Base-by-base conservation (phyloP, 257 asterid genomes). In the Solanum paucissectum region DNA sequence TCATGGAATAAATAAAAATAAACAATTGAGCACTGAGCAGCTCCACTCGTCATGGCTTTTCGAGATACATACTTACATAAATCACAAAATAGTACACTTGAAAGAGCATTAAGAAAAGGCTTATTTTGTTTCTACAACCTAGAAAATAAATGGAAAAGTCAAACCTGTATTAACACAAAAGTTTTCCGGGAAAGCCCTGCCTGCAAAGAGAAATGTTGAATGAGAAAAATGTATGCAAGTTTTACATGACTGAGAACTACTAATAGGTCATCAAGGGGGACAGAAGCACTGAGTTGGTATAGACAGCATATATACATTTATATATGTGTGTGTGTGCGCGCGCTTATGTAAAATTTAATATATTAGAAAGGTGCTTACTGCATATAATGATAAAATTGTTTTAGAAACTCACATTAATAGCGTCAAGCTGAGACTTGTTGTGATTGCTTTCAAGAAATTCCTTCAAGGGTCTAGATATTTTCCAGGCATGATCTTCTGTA, bases 121-220 rank as follows among this genome's bases (percentile, higher is more conserved):
- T 12, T 82, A 38, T 11, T 82, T 49, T 18, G 25, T 82, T 32
- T 82, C 20, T 49, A 29, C 71, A 49, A 32, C 69, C 46, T 49
- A 85, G 40, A 83, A 88, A 66, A 82, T 62, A 92, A 74, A 90
- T 84, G 71, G 38, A 87, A 38, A 86, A 75, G 87, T 37, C 95
- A 90, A 91, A 97, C 99, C 99, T 97, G 99, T 89, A 97, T 97
- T 91, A 97, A 90, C 87, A 95, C 93, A 86, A 97, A 95, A 90
- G 94, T 74, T 91, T 89, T 90, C 68, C 98, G 98, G 49, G 98
- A 97, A 91, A 97, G 99, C 88, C 98, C 96, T 37, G 94, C 98
- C 99, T 97, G 98, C 93, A 92, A 90, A 88, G 71, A 68, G 73
- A 88, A 89, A 72, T 38, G 12, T 64, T 60, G 84, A 85, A 64